Percentiles rank a stretch among this genome's conserved stretches.
Evolutionary conservation across 140 eudicot species (phyloP).

Genomic region (Bidens hawaiensis): DNA sequence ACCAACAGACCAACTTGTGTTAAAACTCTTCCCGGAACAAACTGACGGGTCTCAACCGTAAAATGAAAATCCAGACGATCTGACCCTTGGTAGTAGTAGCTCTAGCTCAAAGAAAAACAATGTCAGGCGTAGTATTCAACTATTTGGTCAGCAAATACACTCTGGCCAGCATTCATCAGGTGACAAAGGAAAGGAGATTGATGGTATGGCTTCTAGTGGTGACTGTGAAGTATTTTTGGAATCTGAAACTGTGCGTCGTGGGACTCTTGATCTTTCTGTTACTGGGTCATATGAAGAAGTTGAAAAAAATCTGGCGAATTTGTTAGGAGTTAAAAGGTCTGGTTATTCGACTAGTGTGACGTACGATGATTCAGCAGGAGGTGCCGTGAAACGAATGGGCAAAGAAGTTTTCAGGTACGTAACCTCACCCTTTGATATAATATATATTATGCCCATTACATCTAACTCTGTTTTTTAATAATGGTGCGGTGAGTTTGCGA

Average conservation of each 20-base stretch:
- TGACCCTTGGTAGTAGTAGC: slow-evolving; percentile 50
- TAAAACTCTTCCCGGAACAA: too few relatives aligned
- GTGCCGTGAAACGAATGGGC: too few relatives aligned
- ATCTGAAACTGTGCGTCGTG: slow-evolving; percentile 55
- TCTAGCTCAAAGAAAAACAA: slow-evolving; percentile 26
- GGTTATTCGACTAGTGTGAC: slow-evolving; percentile 36
- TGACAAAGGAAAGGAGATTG: neutral
- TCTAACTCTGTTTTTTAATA: too few relatives aligned
- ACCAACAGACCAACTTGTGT: too few relatives aligned
- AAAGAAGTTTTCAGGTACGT: slow-evolving; percentile 63
- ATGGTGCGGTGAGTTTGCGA: slow-evolving; percentile 44
- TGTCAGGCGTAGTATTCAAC: slow-evolving; percentile 40
- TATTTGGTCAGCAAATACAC: slow-evolving; percentile 72
- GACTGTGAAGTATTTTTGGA: slow-evolving; percentile 63
- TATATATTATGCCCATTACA: too few relatives aligned
- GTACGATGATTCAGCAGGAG: slow-evolving; percentile 53
- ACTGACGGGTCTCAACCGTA: too few relatives aligned
- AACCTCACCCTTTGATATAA: neutral
- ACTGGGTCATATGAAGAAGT: slow-evolving; percentile 57
- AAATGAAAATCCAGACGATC: too few relatives aligned
- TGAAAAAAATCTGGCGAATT: slow-evolving; percentile 31
- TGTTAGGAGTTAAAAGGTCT: slow-evolving; percentile 53
- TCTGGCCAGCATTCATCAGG: slow-evolving; percentile 44
- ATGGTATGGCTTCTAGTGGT: slow-evolving; percentile 40
- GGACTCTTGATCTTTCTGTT: slow-evolving; percentile 58